Conservation (phyloP, 352 stramenopile genomes). For the Phytophthora ohioensis region DNA sequence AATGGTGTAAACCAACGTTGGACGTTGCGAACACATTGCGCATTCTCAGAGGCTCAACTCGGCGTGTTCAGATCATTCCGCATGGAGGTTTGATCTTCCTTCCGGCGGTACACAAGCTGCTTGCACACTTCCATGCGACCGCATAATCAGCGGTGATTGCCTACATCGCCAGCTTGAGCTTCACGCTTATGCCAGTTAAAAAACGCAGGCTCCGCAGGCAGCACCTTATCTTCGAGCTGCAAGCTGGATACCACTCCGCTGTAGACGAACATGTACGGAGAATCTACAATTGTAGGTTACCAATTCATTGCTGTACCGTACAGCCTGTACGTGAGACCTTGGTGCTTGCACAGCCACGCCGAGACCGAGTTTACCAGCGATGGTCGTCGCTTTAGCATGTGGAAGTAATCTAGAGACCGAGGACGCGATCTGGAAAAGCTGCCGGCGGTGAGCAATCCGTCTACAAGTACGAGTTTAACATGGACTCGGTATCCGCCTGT, state of each 20-base stretch:
- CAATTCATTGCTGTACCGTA: neutral
- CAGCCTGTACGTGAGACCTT: neutral
- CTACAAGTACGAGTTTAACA: constrained; percentile 22
- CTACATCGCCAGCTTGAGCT: neutral
- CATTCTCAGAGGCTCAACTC: neutral
- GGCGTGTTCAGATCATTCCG: constrained; percentile 5
- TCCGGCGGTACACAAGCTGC: constrained; percentile 14
- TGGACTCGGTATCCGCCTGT: constrained; percentile 4
- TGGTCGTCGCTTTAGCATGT: no score
- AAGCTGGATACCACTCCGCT: neutral
- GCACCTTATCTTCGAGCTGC: neutral
- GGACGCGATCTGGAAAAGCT: constrained; percentile 5
- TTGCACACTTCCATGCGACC: constrained; percentile 29
- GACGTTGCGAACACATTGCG: neutral
- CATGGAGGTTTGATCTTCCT: constrained; percentile 7
- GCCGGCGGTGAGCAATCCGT: constrained; percentile 17
- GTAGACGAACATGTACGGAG: constrained; percentile 25
- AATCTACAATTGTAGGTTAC: constrained; percentile 16
- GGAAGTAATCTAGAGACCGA: neutral
- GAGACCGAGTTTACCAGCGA: no score
- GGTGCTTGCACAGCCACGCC: no score
- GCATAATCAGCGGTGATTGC: neutral
- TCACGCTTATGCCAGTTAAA: neutral
- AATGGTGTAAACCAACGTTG: neutral
- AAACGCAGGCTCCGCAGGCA: neutral